Base-by-base conservation (phyloP, 2,329 filamentous ascomycete species). In the Sporothrix globosa region DNA sequence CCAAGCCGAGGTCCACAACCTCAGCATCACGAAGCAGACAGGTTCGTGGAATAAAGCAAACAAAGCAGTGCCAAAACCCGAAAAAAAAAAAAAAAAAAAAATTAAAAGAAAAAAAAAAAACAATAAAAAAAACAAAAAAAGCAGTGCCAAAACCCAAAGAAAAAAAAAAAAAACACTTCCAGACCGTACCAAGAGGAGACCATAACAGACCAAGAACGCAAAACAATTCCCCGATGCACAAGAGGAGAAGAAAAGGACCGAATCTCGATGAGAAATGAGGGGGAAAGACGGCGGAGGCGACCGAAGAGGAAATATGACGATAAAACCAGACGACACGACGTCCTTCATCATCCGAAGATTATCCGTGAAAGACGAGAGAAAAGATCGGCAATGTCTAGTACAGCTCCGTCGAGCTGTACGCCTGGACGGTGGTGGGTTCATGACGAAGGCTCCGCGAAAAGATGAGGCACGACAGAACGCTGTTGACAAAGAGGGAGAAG, bases 401-500 rank as follows among this genome's bases (percentile, higher is more conserved):
- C 17, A 63, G 11, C 60, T 63, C 60, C 21, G 60, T 63, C 24
- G 60, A 48, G n/a, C 46, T 41, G 41, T 48, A 27, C 21, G 60
- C 14, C 21, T 63, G 41, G 41, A 30, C 24, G 11, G 60, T 48
- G 21, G 39, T 17, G n/a, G 21, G 60, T 11, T 24, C 21, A 11
- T 46, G 41, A 34, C 53, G 30, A 50, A n/a, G 60, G 52, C 68
- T 56, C 10, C 46, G 65, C 17, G 30, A 21, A 46, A 48, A 52
- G 48, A 63, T 48, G 56, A 67, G 65, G 41, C 60, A 63, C 6
- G 60, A 63, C 60, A 63, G 14, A 21, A 63, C 48, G 60, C 60
- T 63, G 41, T 63, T 63, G 58, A 27, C 58, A 44, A 63, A 63
- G 19, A 63, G 58, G n/a, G 58, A 46, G 11, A 63, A 17, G 4